These are phyloP conservation scores for Taphrina deformans DNA, from an alignment of 1,139 yeast genomes.

Conservation along the genomic window DNA sequence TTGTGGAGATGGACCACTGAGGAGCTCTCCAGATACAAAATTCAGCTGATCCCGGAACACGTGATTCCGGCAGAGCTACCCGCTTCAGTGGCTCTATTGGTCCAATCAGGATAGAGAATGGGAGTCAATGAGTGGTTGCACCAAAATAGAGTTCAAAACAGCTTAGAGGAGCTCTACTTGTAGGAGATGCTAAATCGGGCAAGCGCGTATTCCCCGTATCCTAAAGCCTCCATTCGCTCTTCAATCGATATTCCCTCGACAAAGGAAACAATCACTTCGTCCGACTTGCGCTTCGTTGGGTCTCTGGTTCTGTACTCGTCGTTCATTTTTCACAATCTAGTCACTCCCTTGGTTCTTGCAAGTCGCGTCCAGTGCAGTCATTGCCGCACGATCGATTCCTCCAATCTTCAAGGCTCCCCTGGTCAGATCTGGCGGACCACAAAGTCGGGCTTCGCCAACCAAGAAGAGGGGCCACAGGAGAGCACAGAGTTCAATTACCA, in stretches of 20 bases:
- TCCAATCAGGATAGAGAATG: not conserved
- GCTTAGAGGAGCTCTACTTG: not conserved
- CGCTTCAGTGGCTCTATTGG: no score
- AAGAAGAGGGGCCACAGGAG: slow-evolving; percentile 14
- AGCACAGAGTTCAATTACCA: slow-evolving; percentile 19
- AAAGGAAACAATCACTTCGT: not conserved
- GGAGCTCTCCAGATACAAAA: no score
- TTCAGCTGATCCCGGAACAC: no score
- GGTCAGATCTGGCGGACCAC: not conserved
- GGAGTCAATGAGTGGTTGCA: no score
- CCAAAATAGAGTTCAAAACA: not conserved
- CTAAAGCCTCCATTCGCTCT: not conserved
- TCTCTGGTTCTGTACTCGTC: no score
- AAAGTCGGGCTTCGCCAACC: not conserved
- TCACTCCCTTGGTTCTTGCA: no score
- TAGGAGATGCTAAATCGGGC: no score
- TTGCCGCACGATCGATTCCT: not conserved
- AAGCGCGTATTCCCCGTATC: not conserved
- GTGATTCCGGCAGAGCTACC: no score
- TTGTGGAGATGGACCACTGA: no score
- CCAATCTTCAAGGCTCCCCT: slow-evolving; percentile 4
- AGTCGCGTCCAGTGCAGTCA: no score
- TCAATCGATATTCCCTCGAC: not conserved
- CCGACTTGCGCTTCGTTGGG: no score
- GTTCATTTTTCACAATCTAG: no score